phyloP scores from a whole-genome alignment of 768 basidiomycete genomes.

The Sarcomyxa edulis region DNA sequence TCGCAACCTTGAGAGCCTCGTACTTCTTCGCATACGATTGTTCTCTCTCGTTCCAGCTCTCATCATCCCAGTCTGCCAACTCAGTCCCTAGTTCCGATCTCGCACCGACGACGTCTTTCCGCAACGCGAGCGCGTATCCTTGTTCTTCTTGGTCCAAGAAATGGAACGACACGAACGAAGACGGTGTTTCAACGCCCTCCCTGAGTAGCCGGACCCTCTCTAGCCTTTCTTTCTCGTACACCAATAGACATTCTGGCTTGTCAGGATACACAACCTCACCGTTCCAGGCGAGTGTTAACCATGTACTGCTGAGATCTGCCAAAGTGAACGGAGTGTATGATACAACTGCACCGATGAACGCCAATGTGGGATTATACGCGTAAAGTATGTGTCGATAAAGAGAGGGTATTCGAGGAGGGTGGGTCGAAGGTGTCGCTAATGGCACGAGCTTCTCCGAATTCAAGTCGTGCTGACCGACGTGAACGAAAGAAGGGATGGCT shows the following conservation, averaged over 20 bases:
- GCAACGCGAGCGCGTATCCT: constrained; percentile 28
- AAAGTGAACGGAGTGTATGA: constrained; percentile 44
- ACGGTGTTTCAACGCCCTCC: constrained; percentile 16
- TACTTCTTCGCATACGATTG: constrained; percentile 30
- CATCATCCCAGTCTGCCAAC: constrained; percentile 32
- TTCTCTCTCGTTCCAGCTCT: constrained; percentile 23
- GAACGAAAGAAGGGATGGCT: constrained; percentile 38
- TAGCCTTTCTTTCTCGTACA: constrained; percentile 32
- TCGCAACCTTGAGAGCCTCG: constrained; percentile 24
- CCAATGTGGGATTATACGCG: constrained; percentile 38
- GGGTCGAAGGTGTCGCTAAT: constrained; percentile 20
- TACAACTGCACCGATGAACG: constrained; percentile 38
- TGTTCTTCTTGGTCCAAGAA: constrained; percentile 28
- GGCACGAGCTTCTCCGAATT: constrained; percentile 12
- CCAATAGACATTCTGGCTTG: constrained; percentile 25
- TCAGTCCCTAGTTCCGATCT: constrained; percentile 21
- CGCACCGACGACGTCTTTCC: constrained; percentile 24
- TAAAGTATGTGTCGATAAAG: constrained; percentile 43
- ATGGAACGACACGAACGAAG: constrained; percentile 30
- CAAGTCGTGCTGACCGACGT: constrained; percentile 2
- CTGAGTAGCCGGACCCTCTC: constrained; percentile 16
- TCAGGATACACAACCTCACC: constrained; percentile 25
- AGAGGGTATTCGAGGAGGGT: constrained; percentile 34
- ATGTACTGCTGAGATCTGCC: constrained; percentile 44
- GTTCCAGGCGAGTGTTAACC: constrained; percentile 39